These are phyloP conservation scores for Botrytis porri DNA, from an alignment of 2,329 filamentous ascomycete species.

Conservation along the genomic window DNA sequence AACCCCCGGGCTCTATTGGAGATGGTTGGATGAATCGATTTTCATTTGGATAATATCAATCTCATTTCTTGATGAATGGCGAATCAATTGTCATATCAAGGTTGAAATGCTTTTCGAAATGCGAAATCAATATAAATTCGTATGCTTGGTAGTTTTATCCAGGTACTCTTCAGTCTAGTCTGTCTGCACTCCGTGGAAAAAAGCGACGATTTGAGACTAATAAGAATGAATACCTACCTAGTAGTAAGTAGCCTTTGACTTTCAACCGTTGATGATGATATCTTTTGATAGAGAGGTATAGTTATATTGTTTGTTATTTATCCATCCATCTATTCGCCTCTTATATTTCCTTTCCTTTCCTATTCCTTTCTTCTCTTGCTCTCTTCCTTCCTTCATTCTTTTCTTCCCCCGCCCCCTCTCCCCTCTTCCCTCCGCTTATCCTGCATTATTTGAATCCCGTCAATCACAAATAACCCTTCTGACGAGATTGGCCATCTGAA, in stretches of 20 bases:
- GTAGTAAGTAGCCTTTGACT: background rate
- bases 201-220: background rate
- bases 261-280: background rate
- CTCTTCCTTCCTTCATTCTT: background rate
- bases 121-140: background rate
- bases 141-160: background rate
- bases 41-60: background rate
- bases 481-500: background rate
- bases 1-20: background rate
- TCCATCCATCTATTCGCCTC: background rate
- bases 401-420: background rate
- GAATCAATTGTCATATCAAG: background rate
- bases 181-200: background rate
- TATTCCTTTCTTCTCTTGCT: background rate
- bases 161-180: background rate
- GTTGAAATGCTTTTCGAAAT: background rate
- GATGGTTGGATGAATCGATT: background rate
- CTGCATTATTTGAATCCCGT: background rate
- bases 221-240: background rate
- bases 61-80: background rate
- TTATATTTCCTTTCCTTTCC: background rate
- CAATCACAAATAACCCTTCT: background rate
- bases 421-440: background rate
- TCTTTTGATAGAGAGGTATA: background rate
- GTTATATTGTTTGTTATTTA: background rate